Percentiles rank a stretch among this genome's conserved stretches.
These are phyloP conservation scores for Jimgerdemannia lactiflua DNA, from an alignment of 192 early-diverging fungal species.

Conservation along the genomic window DNA sequence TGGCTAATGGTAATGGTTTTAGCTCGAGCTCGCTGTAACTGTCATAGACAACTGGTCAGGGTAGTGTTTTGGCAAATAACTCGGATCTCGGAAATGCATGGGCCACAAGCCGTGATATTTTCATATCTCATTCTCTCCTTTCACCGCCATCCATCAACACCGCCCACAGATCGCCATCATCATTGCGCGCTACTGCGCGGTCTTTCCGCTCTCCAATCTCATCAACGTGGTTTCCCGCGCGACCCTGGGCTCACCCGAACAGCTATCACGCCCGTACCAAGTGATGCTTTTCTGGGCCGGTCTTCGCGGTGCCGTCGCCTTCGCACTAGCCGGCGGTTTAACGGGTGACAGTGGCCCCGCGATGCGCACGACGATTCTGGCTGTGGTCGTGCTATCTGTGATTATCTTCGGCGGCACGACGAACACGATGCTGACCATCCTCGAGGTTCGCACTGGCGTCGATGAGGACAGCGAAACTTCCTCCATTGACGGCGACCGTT, in stretches of 20 bases:
- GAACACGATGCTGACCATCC: slow-evolving; percentile 69
- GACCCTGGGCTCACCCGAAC: slow-evolving; percentile 47
- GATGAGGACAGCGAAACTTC: slow-evolving; percentile 41
- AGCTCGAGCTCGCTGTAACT: no score
- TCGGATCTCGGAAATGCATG: background rate
- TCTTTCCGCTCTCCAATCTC: slow-evolving; percentile 77
- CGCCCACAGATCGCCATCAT: slow-evolving; percentile 67
- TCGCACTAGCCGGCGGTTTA: slow-evolving; percentile 88
- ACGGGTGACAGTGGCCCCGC: slow-evolving; percentile 63
- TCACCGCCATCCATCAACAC: background rate
- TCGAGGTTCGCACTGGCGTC: slow-evolving; percentile 78
- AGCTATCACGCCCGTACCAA: slow-evolving; percentile 64
- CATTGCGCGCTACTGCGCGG: slow-evolving; percentile 82
- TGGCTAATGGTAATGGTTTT: no score
- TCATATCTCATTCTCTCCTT: background rate
- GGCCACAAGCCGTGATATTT: background rate
- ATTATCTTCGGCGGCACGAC: slow-evolving; percentile 92
- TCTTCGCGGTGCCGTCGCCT: slow-evolving; percentile 94
- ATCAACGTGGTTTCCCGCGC: slow-evolving; percentile 72
- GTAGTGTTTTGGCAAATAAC: no score
- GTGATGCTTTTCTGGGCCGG: slow-evolving; percentile 97
- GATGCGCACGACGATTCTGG: slow-evolving; percentile 85
- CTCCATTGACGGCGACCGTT: slow-evolving; percentile 35
- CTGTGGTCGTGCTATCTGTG: slow-evolving; percentile 90
- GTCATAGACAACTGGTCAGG: no score